These are phyloP conservation scores for Ophiostoma tasmaniense DNA, from an alignment of 2,329 filamentous ascomycete genomes.

Conservation along the genomic window DNA sequence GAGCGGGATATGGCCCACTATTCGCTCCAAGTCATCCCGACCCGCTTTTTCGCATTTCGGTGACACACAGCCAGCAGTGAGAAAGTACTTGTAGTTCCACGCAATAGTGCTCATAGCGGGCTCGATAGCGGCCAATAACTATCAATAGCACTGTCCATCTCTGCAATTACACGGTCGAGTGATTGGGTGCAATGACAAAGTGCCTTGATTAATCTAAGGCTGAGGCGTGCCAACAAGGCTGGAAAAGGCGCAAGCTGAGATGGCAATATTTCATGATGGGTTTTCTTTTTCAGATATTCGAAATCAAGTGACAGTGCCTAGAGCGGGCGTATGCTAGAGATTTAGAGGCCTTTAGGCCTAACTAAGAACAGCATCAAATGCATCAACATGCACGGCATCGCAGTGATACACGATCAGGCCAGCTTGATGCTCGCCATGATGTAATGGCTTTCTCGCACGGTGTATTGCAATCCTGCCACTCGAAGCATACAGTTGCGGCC, in stretches of 20 bases:
- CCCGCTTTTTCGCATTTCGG: not conserved
- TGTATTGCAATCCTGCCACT: not conserved
- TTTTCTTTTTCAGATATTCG: too few relatives aligned
- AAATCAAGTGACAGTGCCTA: too few relatives aligned
- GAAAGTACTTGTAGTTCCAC: not conserved
- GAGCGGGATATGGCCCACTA: not conserved
- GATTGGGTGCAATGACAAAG: too few relatives aligned
- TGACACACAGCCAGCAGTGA: not conserved
- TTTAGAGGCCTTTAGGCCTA: not conserved
- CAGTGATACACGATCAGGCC: not conserved
- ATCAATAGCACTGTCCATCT: not conserved
- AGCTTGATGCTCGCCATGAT: not conserved
- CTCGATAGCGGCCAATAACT: not conserved
- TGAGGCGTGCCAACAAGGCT: not conserved
- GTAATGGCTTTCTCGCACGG: not conserved
- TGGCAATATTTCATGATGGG: not conserved
- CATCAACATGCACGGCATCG: not conserved
- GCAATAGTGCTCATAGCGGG: not conserved
- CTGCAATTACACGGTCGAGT: too few relatives aligned
- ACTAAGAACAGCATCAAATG: not conserved
- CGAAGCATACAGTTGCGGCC: not conserved
- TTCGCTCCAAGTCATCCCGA: not conserved
- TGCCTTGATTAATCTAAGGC: not conserved
- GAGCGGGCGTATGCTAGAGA: too few relatives aligned
- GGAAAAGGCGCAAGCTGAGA: not conserved